Evolutionary conservation across 768 basidiomycete species (phyloP).

Genomic region (Rhodosporidiobolus sp.): DNA sequence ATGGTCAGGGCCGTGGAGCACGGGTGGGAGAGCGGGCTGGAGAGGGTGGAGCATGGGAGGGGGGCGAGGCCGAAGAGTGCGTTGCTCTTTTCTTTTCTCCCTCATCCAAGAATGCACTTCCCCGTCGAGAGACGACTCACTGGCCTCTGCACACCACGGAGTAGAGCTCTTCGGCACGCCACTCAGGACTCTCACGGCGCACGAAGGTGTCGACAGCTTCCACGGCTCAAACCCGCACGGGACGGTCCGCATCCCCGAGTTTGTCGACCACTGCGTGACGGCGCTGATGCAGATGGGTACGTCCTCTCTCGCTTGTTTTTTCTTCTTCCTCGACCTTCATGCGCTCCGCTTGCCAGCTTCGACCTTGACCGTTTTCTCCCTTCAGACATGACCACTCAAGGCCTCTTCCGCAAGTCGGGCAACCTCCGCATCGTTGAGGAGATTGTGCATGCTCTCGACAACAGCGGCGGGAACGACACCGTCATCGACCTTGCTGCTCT

Average conservation of each 20-base stretch:
- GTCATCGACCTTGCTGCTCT: slow-evolving; percentile 29
- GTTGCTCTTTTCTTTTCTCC: neutral
- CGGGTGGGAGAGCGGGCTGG: slow-evolving; percentile 7
- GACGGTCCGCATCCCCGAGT: slow-evolving; percentile 28
- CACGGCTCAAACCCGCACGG: slow-evolving; percentile 27
- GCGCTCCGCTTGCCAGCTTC: neutral
- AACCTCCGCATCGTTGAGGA: slow-evolving; percentile 2
- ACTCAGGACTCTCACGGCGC: slow-evolving; percentile 3
- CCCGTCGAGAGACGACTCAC: neutral
- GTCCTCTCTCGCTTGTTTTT: neutral
- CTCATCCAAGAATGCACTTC: neutral
- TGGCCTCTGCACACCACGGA: neutral
- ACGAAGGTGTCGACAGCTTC: slow-evolving; percentile 17
- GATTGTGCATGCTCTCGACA: slow-evolving; percentile 26
- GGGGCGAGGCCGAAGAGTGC: slow-evolving; percentile 3
- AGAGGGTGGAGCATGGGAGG: neutral
- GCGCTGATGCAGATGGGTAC: slow-evolving; percentile 25
- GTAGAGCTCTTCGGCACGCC: slow-evolving; percentile 29
- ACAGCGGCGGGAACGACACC: slow-evolving; percentile 15
- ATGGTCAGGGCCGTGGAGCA: neutral
- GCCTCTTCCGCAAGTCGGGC: slow-evolving; percentile 26
- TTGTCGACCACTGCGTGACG: slow-evolving; percentile 35
- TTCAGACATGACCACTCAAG: slow-evolving; percentile 22
- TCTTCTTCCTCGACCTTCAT: neutral
- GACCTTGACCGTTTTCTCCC: no score